Percentiles rank a stretch among this genome's conserved stretches.
phyloP scores from a whole-genome alignment of 257 asterid genomes.

The Forsythia viridissima region DNA sequence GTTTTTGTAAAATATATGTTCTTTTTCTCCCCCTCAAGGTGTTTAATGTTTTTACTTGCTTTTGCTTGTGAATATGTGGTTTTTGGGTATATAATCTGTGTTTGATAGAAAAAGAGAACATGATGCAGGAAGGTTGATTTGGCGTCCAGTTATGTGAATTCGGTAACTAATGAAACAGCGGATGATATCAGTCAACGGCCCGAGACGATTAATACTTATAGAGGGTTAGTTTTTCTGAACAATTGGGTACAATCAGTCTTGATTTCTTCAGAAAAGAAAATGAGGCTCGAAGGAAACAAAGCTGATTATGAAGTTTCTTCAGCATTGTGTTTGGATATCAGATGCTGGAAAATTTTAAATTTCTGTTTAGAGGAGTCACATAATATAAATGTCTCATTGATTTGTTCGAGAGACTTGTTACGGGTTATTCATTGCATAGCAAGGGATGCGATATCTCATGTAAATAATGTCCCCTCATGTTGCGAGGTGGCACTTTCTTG shows the following conservation, averaged over 20 bases:
- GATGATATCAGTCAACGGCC: conserved; percentile 28
- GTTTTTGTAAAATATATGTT: not conserved
- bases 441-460: conserved; percentile 40
- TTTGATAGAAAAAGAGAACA: conserved; percentile 27
- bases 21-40: conserved; percentile 5
- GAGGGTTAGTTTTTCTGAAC: conserved; percentile 58
- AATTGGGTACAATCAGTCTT: conserved; percentile 72
- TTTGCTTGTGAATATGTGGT: not conserved
- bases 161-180: conserved; percentile 30
- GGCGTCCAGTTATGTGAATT: conserved; percentile 62
- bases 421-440: conserved; percentile 58
- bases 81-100: conserved; percentile 10
- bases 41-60: not conserved
- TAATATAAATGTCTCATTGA: conserved; percentile 47
- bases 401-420: conserved; percentile 62
- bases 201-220: conserved; percentile 61
- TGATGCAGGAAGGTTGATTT: conserved; percentile 73
- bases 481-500: conserved; percentile 29
- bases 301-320: conserved; percentile 30
- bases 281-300: conserved; percentile 35
- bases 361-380: conserved; percentile 81
- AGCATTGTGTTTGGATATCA: conserved; percentile 56
- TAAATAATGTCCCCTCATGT: conserved; percentile 22
- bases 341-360: conserved; percentile 72
- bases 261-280: conserved; percentile 63